These are phyloP conservation scores for Macrolepiota fuliginosa DNA, from an alignment of 768 basidiomycete species.

Conservation along the genomic window DNA sequence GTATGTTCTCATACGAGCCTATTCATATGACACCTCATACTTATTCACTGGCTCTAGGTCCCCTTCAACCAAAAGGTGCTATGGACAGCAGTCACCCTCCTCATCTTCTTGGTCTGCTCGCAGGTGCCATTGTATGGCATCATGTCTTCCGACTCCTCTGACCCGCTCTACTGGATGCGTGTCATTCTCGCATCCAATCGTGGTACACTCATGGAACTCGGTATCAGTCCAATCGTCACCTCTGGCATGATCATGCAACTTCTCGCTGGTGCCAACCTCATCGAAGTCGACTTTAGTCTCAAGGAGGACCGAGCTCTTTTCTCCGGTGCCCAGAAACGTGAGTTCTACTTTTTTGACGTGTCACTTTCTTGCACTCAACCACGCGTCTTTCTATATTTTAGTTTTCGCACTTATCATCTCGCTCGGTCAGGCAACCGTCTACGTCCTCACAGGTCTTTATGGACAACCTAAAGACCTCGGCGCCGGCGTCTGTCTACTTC, in stretches of 20 bases:
- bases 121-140: conserved; percentile 99
- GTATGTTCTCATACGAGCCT: conserved; percentile 46
- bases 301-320: conserved; percentile 98
- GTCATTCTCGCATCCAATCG: conserved; percentile 98
- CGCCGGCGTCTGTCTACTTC: conserved; percentile 93
- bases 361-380: conserved; percentile 1
- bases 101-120: conserved; percentile 99
- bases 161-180: conserved; percentile 99
- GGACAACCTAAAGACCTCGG: conserved; percentile 92
- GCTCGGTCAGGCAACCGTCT: conserved; percentile 95
- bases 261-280: conserved; percentile 93
- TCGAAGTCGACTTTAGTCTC: conserved; percentile 95
- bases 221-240: conserved; percentile 96
- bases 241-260: conserved; percentile 99
- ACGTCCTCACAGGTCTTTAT: conserved; percentile 95
- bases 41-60: conserved; percentile 48
- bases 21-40: not conserved
- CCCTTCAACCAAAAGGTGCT: conserved; percentile 98
- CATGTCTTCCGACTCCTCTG: conserved; percentile 98
- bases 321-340: conserved; percentile 95
- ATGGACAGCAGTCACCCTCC: conserved; percentile 99
- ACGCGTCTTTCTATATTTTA: conserved; percentile 27
- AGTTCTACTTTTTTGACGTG: conserved; percentile 26
- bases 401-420: conserved; percentile 97
- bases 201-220: conserved; percentile 98